Evolutionary conservation across 768 basidiomycete genomes (phyloP).

Genomic region (Lentinula sp.): DNA sequence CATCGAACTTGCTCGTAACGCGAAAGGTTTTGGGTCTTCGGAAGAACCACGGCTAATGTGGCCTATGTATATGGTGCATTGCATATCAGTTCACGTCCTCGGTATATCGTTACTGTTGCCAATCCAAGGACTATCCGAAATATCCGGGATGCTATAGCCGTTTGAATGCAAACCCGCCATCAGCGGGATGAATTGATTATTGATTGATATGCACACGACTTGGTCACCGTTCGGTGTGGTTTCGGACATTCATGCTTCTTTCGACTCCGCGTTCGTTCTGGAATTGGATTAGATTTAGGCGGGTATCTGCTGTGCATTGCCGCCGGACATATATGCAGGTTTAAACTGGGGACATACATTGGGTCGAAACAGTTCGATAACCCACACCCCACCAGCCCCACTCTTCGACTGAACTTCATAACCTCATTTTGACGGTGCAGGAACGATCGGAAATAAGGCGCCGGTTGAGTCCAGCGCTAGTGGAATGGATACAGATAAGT

Average conservation of each 20-base stretch:
- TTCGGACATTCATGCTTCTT: too few species aligned
- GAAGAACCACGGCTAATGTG: neutral
- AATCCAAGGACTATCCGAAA: neutral
- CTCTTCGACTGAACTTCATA: too few species aligned
- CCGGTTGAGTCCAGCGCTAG: too few species aligned
- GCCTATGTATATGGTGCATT: neutral
- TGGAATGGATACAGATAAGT: too few species aligned
- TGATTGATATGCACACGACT: too few species aligned
- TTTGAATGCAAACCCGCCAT: neutral
- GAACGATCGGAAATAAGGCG: too few species aligned
- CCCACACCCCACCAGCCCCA: too few species aligned
- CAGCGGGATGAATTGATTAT: neutral
- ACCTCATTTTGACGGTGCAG: too few species aligned
- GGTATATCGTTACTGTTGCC: neutral
- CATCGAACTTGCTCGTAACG: neutral
- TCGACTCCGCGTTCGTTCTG: too few species aligned
- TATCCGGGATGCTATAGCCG: neutral
- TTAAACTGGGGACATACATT: neutral
- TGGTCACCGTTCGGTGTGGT: too few species aligned
- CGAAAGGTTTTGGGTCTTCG: neutral
- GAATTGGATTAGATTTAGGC: too few species aligned
- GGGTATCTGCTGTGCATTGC: neutral
- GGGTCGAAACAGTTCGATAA: too few species aligned
- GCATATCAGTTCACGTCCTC: neutral
- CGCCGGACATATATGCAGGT: neutral